Conservation (phyloP, 164 flowering plant species). For the Kingdonia uniflora region DNA sequence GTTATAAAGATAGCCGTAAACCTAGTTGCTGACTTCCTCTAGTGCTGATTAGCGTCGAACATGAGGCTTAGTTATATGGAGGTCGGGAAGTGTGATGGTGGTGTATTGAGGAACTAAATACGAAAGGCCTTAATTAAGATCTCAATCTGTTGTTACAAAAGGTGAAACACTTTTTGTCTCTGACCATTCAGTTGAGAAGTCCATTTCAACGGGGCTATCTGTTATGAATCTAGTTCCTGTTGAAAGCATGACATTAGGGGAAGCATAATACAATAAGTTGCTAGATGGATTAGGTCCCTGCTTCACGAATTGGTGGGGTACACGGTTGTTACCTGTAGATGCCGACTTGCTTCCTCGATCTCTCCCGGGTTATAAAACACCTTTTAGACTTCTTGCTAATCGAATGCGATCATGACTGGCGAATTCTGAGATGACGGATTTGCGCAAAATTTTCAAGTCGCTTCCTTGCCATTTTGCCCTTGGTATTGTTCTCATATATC, state of each 20-base stretch:
- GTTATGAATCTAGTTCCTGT: constrained; percentile 10
- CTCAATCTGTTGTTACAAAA: constrained; percentile 20
- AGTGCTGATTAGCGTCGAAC: constrained; percentile 76
- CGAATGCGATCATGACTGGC: constrained; percentile 81
- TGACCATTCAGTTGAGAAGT: constrained; percentile 8
- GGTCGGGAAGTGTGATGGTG: constrained; percentile 94
- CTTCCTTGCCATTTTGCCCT: constrained; percentile 99
- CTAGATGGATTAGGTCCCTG: constrained; percentile 94
- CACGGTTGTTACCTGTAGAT: constrained; percentile 89
- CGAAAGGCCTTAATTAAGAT: constrained; percentile 49
- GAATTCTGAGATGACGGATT: constrained; percentile 80
- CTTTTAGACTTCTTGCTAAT: constrained; percentile 83
- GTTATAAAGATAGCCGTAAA: not conserved
- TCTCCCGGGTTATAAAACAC: constrained; percentile 84
- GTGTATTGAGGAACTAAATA: constrained; percentile 80
- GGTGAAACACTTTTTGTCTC: constrained; percentile 46
- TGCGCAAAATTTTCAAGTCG: constrained; percentile 70
- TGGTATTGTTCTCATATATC: constrained; percentile 33
- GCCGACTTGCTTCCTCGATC: constrained; percentile 85
- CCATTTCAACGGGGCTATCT: constrained; percentile 15
- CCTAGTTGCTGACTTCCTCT: constrained; percentile 8
- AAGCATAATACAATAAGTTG: constrained; percentile 56
- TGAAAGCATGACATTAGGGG: constrained; percentile 60
- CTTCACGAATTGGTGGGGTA: constrained; percentile 98
- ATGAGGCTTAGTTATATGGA: constrained; percentile 86